A percentile compares a stretch with the other conserved stretches of the same genome.
These are phyloP conservation scores for Lunasporangiospora selenospora DNA, from an alignment of 192 early-diverging fungal genomes.

Conservation along the genomic window DNA sequence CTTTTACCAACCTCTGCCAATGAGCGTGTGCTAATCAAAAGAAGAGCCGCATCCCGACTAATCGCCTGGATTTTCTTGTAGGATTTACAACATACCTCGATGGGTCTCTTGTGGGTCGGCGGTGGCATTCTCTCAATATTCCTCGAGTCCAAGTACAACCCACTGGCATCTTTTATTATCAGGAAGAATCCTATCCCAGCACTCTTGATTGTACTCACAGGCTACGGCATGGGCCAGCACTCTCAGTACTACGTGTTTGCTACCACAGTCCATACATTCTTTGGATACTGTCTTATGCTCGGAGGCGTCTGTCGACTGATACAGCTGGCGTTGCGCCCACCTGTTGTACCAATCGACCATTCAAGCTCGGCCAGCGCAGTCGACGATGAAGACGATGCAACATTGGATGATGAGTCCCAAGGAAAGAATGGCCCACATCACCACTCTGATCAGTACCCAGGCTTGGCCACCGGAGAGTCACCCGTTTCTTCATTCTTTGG, in stretches of 20 bases:
- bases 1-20: no score
- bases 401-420: conserved; percentile 26
- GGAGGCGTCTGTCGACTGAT: conserved; percentile 36
- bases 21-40: no score
- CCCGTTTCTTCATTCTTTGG: conserved; percentile 49
- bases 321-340: conserved; percentile 37
- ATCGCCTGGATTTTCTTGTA: no score
- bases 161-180: conserved; percentile 32
- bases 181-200: conserved; percentile 49
- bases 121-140: conserved; percentile 51
- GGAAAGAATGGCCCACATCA: conserved; percentile 6
- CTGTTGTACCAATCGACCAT: conserved; percentile 9
- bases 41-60: no score
- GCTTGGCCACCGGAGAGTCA: conserved; percentile 36
- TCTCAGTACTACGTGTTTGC: conserved; percentile 44
- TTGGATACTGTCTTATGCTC: conserved; percentile 38
- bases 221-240: conserved; percentile 46
- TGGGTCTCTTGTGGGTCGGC: conserved; percentile 53
- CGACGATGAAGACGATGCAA: conserved; percentile 14
- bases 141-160: conserved; percentile 40
- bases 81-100: conserved; percentile 45
- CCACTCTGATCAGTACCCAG: conserved; percentile 4
- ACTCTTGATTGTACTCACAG: conserved; percentile 50
- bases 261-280: conserved; percentile 35
- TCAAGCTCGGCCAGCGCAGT: background rate